Base-by-base conservation (phyloP, 225 moss, liverwort and hornwort genomes). In the Straminergon stramineum region DNA sequence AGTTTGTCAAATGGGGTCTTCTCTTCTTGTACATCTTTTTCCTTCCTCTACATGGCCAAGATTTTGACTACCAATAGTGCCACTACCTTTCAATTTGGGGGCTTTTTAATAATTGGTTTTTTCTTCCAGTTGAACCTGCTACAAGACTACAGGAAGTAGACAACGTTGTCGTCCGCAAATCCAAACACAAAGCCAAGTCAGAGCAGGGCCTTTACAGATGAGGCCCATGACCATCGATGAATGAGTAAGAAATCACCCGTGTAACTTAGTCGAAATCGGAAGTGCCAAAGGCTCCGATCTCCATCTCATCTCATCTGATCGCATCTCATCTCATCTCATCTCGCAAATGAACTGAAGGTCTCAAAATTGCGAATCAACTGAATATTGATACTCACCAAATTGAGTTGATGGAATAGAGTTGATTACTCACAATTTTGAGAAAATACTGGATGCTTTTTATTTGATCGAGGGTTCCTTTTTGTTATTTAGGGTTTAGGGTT, bases 41-140 rank as follows among this genome's bases (percentile, higher is more conserved):
- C 28, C 5, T 45, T 45, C 2, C 1, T 73, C 17, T 11, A 28
- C 0, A 0, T 73, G 2, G 6, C 5, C 43, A 73, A 27, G 16
- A 73, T 43, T 43, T 43, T 43, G 12, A 21, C 22, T 4, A 35
- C 45, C 45, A 45, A 45, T 6, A 22, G 26, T 15, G 43, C 73
- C 43, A 73, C 26, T 27, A 73, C 6, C 43, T 73, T 73, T 27
- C 73, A 43, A 16, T 9, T 15, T 9, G 0, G 3, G 23, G 45
- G 28, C 16, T 16, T 16, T 28, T 16, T 16, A 16, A 16, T 2
- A 45, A 48, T 31, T 48, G 24, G 35, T 9, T 9, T 23, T 34
- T 39, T 70, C 22, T 79, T 32, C 12, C 75, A 31, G 32, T 31
- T 51, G 51, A 17, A 48, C 32, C 11, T 18, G 48, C 17, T 30